Evolutionary conservation across 805 yeast species (phyloP), one percentile per base, ranked within the genome.

Genomic region (Pichia heedii): DNA sequence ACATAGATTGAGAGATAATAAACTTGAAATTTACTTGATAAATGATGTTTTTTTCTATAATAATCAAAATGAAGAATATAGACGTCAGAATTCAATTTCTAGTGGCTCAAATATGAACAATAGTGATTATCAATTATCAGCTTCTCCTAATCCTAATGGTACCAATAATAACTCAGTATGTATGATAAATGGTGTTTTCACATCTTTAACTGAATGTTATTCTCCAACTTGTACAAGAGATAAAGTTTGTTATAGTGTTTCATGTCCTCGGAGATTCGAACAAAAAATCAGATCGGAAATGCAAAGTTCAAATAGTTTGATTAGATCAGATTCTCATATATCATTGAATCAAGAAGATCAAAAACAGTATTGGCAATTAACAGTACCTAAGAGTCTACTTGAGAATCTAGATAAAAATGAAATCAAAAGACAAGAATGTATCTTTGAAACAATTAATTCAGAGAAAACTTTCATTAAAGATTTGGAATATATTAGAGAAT

Each of bases 391-490:
- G 54, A 80, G 79, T 36, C 66, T 88, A 6, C 74, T 89, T 57
- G 94, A 85, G 44, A 70, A 79, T 38, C 73, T 90, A 45, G 86
- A 85, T 45, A 89, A 86, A 53, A 74, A 69, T 42, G 98, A 93
- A 59, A 81, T 85, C 54, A 87, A 87, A 67, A 76, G 97, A 50
- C 98, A 93, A 63, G 98, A 93, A 57, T 80, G 89, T 50, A 93
- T 93, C 38, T 90, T 87, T 66, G 98, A 93, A 65, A 82, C 89
- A 27, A 84, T 87, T 40, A 84, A 84, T 50, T 90, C 97, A 2
- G 97, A 93, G 66, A 76, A 97, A 46, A 95, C 93, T 52, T 93
- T 89, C 62, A 95, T 93, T 42, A 89, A 88, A 65, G 96, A 93
- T 56, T 69, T 93, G 55, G 98, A 93, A 62, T 85, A 89, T 51